Evolutionary conservation across 352 stramenopile species (phyloP).

Genomic region (Phytopythium helicoides): DNA sequence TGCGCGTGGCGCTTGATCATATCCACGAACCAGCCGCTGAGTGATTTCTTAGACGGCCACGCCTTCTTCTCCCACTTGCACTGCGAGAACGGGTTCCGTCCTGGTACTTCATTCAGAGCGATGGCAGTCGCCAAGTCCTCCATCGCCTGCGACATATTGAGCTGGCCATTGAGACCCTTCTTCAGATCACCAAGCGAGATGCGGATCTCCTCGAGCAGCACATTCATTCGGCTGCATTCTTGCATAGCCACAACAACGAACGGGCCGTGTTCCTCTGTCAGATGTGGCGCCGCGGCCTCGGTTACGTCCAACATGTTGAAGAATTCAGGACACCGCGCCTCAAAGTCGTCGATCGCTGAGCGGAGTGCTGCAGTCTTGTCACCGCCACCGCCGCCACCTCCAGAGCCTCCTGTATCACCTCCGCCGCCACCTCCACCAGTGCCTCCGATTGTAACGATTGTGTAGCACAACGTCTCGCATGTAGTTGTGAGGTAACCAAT

Average conservation of each 20-base stretch:
- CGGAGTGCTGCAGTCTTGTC: slow-evolving; percentile 81
- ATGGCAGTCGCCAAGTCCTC: slow-evolving; percentile 93
- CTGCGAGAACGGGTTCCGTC: slow-evolving; percentile 94
- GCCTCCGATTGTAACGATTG: slow-evolving; percentile 90
- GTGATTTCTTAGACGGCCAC: slow-evolving; percentile 94
- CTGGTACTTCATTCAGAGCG: slow-evolving; percentile 92
- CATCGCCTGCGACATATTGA: slow-evolving; percentile 96
- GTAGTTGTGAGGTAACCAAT: slow-evolving; percentile 94
- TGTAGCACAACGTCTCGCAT: slow-evolving; percentile 91
- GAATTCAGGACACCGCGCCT: slow-evolving; percentile 86
- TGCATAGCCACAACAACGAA: slow-evolving; percentile 95
- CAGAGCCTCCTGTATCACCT: slow-evolving; percentile 10
- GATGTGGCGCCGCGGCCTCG: slow-evolving; percentile 82
- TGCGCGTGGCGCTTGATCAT: slow-evolving; percentile 93
- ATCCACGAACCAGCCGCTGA: slow-evolving; percentile 91
- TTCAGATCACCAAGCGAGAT: slow-evolving; percentile 92
- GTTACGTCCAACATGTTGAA: slow-evolving; percentile 93
- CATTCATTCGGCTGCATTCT: slow-evolving; percentile 95
- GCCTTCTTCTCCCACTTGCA: slow-evolving; percentile 95
- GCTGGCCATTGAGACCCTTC: slow-evolving; percentile 94
- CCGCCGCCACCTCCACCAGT: slow-evolving; percentile 41
- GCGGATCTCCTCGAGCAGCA: slow-evolving; percentile 90
- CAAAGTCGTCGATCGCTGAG: slow-evolving; percentile 89
- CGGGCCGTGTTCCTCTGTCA: slow-evolving; percentile 87
- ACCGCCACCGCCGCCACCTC: slow-evolving; percentile 55